A percentile compares a stretch with the other conserved stretches of the same genome.
These are phyloP conservation scores for Fusarium sp. DNA, from an alignment of 2,329 filamentous ascomycete species.

Conservation along the genomic window DNA sequence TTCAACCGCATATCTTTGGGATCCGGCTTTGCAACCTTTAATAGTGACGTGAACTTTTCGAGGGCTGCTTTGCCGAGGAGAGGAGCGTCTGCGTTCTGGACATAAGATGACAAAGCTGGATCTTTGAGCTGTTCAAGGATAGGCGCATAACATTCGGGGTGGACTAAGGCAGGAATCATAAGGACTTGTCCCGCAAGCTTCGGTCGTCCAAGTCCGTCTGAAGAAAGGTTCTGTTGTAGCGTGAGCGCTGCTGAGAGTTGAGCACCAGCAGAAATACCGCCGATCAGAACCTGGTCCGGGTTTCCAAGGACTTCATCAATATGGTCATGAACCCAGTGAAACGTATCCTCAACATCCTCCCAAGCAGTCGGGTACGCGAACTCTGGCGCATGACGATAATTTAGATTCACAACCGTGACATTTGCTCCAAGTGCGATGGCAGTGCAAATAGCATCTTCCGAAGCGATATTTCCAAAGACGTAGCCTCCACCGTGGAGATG, in stretches of 20 bases:
- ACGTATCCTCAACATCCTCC: constrained; percentile 64
- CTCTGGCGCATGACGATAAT: constrained; percentile 70
- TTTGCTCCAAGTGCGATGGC: constrained; percentile 56
- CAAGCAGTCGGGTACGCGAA: constrained; percentile 62
- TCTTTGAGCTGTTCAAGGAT: constrained; percentile 52
- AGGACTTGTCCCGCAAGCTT: constrained; percentile 62
- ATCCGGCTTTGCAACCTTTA: constrained; percentile 38
- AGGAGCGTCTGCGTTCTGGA: constrained; percentile 60
- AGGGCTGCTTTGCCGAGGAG: constrained; percentile 40
- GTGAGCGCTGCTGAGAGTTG: constrained; percentile 56
- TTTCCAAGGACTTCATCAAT: constrained; percentile 18
- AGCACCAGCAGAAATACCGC: constrained; percentile 61
- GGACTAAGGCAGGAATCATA: constrained; percentile 59
- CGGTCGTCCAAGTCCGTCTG: constrained; percentile 24
- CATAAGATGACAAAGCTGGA: constrained; percentile 56
- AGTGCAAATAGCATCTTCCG: constrained; percentile 64
- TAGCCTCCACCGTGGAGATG: constrained; percentile 68
- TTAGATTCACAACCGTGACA: constrained; percentile 63
- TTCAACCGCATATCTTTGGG: constrained; percentile 53
- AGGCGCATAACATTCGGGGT: constrained; percentile 36
- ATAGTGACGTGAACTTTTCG: constrained; percentile 40
- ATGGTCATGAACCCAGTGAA: constrained; percentile 62
- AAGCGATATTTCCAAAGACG: constrained; percentile 63
- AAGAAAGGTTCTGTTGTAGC: constrained; percentile 52
- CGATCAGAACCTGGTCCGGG: constrained; percentile 53